Evolutionary conservation across 2,329 filamentous ascomycete species (phyloP), one percentile per base, ranked within the genome.

Genomic region (Phialemonium atrogriseum): DNA sequence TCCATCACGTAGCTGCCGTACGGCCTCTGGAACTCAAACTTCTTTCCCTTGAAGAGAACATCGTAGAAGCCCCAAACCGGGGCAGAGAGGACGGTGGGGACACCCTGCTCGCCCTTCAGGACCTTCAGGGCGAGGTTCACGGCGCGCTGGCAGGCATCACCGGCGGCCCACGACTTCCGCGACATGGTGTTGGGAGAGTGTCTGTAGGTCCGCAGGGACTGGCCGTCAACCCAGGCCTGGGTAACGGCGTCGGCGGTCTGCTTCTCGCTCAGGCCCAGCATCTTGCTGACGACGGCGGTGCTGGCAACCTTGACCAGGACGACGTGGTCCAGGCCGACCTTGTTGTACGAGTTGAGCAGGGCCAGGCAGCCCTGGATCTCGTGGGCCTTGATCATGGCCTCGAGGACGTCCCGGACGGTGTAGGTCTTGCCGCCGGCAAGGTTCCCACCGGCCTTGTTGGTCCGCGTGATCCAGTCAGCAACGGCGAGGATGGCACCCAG

Each of bases 1-100:
- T 98, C 91, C 91, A 98, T 98, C 46, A 98, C 91, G 61, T 98
- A 98, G 70, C 84, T 94, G 55, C 88, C 89, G 55, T 98, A 98
- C 37, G 81, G 78, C 41, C 91, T 80, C 71, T 96, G 89, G 73
- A 95, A 98, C 60, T 87, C 70, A 58, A 98, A 98, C 62, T 84
- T 84, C 51, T 93, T 86, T 64, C 87, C 87, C 68, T 88, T 85
- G 73, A 96, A 98, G 43, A 93, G 75, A 44, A 96, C 88, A 55
- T 98, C 91, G 66, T 98, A 98, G 75, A 96, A 98, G 38, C 91
- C 91, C 91, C 91, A 98, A 36, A 80, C 79, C 22, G 87, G 87
- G 8, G 89, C 87, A 29, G 86, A 91, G 37, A 98, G 77, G 25
- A 96, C 88, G 6, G 88, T 95, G 32, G 88, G 86, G 35, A 98